These are phyloP conservation scores for Filosporella fistucella DNA, from an alignment of 495 filamentous ascomycete genomes.

Conservation along the genomic window DNA sequence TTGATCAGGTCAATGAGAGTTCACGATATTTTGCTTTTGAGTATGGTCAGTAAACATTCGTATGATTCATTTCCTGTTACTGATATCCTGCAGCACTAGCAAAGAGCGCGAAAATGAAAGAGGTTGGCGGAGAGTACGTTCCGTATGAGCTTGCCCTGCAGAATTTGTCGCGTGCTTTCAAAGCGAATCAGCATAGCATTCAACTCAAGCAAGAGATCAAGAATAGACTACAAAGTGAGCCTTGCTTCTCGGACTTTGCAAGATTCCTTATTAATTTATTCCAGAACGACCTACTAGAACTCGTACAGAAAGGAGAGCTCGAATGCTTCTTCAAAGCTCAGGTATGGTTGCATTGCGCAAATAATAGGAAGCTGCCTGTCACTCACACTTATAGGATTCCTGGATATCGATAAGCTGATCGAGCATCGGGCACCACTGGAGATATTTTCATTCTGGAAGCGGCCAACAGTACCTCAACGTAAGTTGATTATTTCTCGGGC, in stretches of 20 bases:
- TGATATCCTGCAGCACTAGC: too few species aligned
- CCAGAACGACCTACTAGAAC: too few species aligned
- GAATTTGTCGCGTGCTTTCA: neutral
- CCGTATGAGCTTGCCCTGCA: neutral
- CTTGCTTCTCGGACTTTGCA: too few species aligned
- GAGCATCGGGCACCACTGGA: neutral
- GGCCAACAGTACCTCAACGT: neutral
- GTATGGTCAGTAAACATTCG: neutral
- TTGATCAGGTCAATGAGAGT: constrained; percentile 29
- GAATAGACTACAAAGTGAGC: neutral
- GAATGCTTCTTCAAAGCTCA: neutral
- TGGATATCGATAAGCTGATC: constrained; percentile 2
- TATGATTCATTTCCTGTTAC: too few species aligned
- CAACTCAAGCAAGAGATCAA: neutral
- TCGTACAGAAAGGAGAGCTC: neutral
- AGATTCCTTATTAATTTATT: too few species aligned
- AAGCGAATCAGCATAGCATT: neutral
- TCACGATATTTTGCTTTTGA: constrained; percentile 20
- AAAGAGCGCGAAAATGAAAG: too few species aligned
- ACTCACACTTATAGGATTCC: constrained; percentile 2
- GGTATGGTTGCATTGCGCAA: neutral
- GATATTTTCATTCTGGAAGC: neutral
- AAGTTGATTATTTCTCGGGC: too few species aligned
- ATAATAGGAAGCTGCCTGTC: too few species aligned
- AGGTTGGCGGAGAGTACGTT: neutral